phyloP scores from a whole-genome alignment of 2,329 filamentous ascomycete genomes.

The Pseudocercospora ulei region DNA sequence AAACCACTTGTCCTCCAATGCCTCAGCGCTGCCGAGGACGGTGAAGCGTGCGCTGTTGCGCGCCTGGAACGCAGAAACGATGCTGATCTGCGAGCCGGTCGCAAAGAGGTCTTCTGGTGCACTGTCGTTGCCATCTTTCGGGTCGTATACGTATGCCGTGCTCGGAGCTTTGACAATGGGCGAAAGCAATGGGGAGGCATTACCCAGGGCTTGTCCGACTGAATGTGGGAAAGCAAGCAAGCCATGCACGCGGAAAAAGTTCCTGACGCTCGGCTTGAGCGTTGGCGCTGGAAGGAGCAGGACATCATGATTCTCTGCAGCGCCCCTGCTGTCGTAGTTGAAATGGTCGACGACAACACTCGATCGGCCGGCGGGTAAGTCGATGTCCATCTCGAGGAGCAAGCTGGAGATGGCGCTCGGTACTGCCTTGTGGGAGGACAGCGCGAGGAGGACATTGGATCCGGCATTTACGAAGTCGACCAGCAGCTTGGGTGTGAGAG shows the following conservation, averaged over 20 bases:
- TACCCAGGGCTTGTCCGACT: slow-evolving; percentile 71
- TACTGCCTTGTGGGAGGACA: slow-evolving; percentile 61
- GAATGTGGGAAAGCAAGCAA: slow-evolving; percentile 72
- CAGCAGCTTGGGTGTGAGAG: slow-evolving; percentile 73
- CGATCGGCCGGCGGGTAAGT: slow-evolving; percentile 74
- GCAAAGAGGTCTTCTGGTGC: slow-evolving; percentile 73
- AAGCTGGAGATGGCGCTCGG: slow-evolving; percentile 66
- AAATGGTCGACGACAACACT: slow-evolving; percentile 90
- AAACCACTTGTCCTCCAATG: slow-evolving; percentile 83
- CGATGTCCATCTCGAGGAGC: slow-evolving; percentile 79
- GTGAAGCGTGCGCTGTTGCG: slow-evolving; percentile 87
- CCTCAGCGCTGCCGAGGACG: slow-evolving; percentile 74
- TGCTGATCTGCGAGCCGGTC: slow-evolving; percentile 68
- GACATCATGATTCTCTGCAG: slow-evolving; percentile 77
- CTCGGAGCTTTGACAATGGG: slow-evolving; percentile 72
- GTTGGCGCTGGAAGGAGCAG: slow-evolving; percentile 64
- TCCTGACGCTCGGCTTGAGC: slow-evolving; percentile 59
- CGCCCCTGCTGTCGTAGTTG: slow-evolving; percentile 70
- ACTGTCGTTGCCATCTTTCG: slow-evolving; percentile 63
- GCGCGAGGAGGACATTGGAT: slow-evolving; percentile 80
- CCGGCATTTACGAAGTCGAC: slow-evolving; percentile 85
- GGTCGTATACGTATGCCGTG: slow-evolving; percentile 88
- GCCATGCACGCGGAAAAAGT: slow-evolving; percentile 63
- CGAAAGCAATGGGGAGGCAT: slow-evolving; percentile 61
- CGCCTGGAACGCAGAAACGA: slow-evolving; percentile 78